A percentile compares a stretch with the other conserved stretches of the same genome.
phyloP scores from a whole-genome alignment of 768 basidiomycete species.

The Termitomyces sp. region DNA sequence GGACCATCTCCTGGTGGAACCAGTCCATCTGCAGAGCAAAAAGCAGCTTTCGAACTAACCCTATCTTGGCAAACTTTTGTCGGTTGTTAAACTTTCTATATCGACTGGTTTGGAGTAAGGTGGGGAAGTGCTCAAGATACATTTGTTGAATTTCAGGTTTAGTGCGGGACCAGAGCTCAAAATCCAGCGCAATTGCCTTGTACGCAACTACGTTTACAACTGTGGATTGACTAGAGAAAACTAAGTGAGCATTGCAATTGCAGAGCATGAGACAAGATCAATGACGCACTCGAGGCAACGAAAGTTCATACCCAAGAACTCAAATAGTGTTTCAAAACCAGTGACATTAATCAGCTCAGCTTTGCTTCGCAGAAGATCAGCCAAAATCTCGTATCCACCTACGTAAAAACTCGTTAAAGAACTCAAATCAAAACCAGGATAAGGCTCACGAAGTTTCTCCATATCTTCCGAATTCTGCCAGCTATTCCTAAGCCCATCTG shows the following conservation, averaged over 20 bases:
- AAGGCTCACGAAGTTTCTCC: constrained; percentile 72
- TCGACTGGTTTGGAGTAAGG: constrained; percentile 66
- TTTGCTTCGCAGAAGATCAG: constrained; percentile 68
- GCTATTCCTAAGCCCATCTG: constrained; percentile 73
- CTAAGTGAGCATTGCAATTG: background rate
- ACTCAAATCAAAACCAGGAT: background rate
- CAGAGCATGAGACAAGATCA: background rate
- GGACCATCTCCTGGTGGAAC: constrained; percentile 54
- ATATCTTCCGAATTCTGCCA: constrained; percentile 97
- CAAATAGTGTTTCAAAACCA: constrained; percentile 77
- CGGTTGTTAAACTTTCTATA: constrained; percentile 75
- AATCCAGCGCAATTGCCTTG: constrained; percentile 78
- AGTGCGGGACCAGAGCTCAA: constrained; percentile 82
- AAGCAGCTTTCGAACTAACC: constrained; percentile 69
- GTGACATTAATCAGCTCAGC: constrained; percentile 72
- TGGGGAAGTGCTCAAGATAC: constrained; percentile 79
- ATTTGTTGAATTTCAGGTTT: constrained; percentile 68
- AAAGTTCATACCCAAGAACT: constrained; percentile 83
- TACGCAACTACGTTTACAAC: constrained; percentile 82
- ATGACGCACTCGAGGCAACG: constrained; percentile 67
- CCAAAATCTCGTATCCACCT: constrained; percentile 89
- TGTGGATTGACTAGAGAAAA: constrained; percentile 59
- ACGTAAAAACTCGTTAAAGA: background rate
- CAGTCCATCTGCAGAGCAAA: constrained; percentile 78
- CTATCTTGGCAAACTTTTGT: constrained; percentile 67